Evolutionary conservation across 495 filamentous ascomycete genomes (phyloP), one percentile per base, ranked within the genome.

Genomic region (Parmelia sp.): DNA sequence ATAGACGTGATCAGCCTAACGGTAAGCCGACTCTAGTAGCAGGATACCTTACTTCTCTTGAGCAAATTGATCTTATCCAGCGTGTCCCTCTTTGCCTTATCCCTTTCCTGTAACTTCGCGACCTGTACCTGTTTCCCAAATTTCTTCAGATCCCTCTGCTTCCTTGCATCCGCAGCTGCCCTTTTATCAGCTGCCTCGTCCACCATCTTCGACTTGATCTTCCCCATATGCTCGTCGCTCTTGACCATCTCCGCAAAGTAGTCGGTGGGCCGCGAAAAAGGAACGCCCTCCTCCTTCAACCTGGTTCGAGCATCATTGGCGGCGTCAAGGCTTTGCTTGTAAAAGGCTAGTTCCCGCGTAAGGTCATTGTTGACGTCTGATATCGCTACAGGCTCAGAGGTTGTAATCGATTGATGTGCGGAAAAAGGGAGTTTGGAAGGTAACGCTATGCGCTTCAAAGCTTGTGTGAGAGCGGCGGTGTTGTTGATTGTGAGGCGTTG

Each of bases 171-270:
- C 25, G 88, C 86, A 10, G 90, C 83, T 3, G 95, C 93, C 82
- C 96, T 96, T 83, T 94, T 96, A 58, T 82, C 78, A 37, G 92
- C 90, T 14, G 93, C 94, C 74, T 93, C 91, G 67, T 97, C 93
- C 65, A 92, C 83, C 71, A 97, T 79, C 83, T 95, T 96, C 74
- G 86, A 84, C 82, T 94, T 95, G 75, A 98, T 90, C 80, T 87
- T 88, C 69, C 89, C 88, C 94, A 98, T 98, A 73, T 96, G 95
- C 80, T 95, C 93, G 77, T 98, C 95, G 71, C 86, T 90, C 82
- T 97, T 96, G 65, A 97, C 85, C 90, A 96, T 98, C 82, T 98
- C 94, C 33, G 94, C 94, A 70, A 98, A 97, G 78, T 95, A 98
- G 76, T 98, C 94, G 39, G 82, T 85, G 11, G 94, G 94, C 7